These are phyloP conservation scores for Cutaneotrichosporon cyanovorans DNA, from an alignment of 1,284 basidiomycete species.

Conservation along the genomic window DNA sequence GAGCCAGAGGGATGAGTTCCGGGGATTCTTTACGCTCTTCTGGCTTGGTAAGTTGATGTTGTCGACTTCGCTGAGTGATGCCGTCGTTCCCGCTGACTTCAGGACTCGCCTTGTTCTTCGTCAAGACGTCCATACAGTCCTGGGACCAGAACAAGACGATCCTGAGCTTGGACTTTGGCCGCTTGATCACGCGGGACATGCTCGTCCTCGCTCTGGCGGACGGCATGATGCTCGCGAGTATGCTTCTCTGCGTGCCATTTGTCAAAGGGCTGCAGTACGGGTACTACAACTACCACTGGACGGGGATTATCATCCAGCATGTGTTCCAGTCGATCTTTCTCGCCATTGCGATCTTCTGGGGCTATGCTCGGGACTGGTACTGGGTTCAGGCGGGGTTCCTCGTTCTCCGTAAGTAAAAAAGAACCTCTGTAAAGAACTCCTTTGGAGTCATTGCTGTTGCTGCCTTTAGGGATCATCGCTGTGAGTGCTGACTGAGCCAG, in stretches of 20 bases:
- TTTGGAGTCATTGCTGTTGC: background rate
- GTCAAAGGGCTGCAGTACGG: constrained; percentile 66
- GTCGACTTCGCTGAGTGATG: too few species aligned
- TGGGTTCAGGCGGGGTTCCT: constrained; percentile 98
- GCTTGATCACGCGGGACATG: constrained; percentile 80
- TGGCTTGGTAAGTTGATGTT: constrained; percentile 52
- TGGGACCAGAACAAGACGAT: constrained; percentile 70
- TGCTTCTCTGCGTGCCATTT: constrained; percentile 71
- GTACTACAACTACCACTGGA: constrained; percentile 70
- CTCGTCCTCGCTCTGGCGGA: constrained; percentile 77
- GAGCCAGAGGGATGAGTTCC: constrained; percentile 72
- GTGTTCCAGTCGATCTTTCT: constrained; percentile 64
- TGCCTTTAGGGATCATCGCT: too few species aligned
- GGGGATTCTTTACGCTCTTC: constrained; percentile 89
- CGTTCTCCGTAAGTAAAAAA: constrained; percentile 57
- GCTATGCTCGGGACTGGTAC: constrained; percentile 69
- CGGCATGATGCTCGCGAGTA: constrained; percentile 66
- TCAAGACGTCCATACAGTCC: constrained; percentile 66
- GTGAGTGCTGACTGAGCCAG: constrained; percentile 23
- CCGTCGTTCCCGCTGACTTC: constrained; percentile 28
- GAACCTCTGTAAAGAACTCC: too few species aligned
- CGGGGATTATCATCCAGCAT: constrained; percentile 70
- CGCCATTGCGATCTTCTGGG: constrained; percentile 54
- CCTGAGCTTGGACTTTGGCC: constrained; percentile 72
- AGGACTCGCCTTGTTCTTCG: constrained; percentile 69